Conservation (phyloP, 345 rosid genomes). For the Citrus inodora region DNA sequence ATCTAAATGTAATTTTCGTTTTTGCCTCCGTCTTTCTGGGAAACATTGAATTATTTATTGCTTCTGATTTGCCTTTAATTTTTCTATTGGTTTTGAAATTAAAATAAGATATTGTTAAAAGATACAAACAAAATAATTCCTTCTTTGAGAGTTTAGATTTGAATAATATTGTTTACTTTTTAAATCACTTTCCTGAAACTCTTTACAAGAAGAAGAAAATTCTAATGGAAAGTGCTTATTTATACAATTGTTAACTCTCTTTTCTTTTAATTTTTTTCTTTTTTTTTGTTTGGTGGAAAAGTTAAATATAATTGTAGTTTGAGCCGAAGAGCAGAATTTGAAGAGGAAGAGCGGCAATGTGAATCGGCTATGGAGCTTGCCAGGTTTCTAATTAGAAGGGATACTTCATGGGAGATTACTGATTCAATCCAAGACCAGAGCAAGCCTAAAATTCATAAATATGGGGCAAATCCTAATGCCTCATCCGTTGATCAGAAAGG, state of each 20-base stretch:
- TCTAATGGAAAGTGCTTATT: not conserved
- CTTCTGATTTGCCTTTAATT: too few species aligned
- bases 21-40: not conserved
- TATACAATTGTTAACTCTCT: not conserved
- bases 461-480: not conserved
- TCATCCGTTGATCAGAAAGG: not conserved
- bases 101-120: too few species aligned
- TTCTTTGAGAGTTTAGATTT: too few species aligned
- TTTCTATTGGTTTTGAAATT: too few species aligned
- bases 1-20: not conserved
- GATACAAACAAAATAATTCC: too few species aligned
- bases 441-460: conserved; percentile 7
- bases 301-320: not conserved
- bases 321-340: not conserved
- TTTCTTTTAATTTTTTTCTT: not conserved
- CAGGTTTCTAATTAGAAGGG: conserved; percentile 14
- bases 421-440: not conserved
- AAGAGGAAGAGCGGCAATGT: not conserved
- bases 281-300: not conserved
- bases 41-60: too few species aligned
- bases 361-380: conserved; percentile 12
- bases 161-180: too few species aligned
- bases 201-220: not conserved
- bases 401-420: conserved; percentile 17
- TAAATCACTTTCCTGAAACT: too few species aligned